Evolutionary conservation across 164 flowering plant species (phyloP), one percentile per base, ranked within the genome.

Genomic region (Tetrastigma voinierianum): DNA sequence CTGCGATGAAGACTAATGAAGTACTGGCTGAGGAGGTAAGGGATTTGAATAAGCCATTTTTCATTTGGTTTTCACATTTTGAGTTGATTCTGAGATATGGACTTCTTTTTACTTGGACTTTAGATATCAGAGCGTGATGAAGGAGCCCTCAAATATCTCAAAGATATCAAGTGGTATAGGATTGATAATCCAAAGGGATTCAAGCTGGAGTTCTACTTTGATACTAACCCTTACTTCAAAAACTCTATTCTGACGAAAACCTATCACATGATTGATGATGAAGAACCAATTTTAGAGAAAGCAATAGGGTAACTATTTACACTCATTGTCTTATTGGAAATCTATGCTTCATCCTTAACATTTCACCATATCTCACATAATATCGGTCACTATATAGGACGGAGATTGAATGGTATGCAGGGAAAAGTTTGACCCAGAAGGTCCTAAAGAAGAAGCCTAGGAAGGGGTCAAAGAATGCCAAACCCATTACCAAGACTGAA

Each of bases 261-360:
- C 10, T 93, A 93, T 72, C 94, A 90, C 77, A 86, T 93, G 98
- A 85, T 90, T 51, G 98, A 93, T 71, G 97, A 90, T 13, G 97
- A 90, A 69, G 97, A 89, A 44, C 98, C 98, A 43, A 87, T 93
- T 64, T 67, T 93, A 9, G 97, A 93, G 79, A 89, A 90, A 74
- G 98, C 98, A 14, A 87, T 90, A 13, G 98, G 98, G 98, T 92
- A 74, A 72, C 59, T 53, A 32, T 32, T 7, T 32, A 32, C 60
- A 15, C 13, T 49, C 48, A 16, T 44, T 57, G 18, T 16, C 21
- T 6, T 48, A 16, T 0, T 56, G 14, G 24, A 15, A 23, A 46
- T 8, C 21, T n/a, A 18, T 32, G 6, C 21, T 23, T 1, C 70
- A 8, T 3, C 59, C 51, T 6, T 51, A 10, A 44, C 32, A 43